A percentile compares a stretch with the other conserved stretches of the same genome.
Conservation (phyloP, 2,329 filamentous ascomycete species). For the Arthrobotrys iridis region DNA sequence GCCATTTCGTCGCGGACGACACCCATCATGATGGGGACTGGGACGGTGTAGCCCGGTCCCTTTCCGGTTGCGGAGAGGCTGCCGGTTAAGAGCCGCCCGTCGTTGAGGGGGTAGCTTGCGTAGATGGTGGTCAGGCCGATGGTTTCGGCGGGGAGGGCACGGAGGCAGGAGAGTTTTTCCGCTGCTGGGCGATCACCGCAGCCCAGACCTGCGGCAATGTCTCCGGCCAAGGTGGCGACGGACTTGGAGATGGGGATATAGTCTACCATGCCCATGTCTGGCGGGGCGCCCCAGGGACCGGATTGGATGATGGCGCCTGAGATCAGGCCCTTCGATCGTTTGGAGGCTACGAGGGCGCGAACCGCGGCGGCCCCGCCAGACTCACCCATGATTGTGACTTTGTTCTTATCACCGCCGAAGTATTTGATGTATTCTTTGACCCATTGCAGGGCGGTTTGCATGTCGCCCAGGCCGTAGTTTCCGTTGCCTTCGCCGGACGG, state of each 20-base stretch:
- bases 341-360: constrained; percentile 66
- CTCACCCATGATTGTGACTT: constrained; percentile 62
- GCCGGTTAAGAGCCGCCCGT: background rate
- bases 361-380: constrained; percentile 60
- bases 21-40: constrained; percentile 61
- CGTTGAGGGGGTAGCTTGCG: constrained; percentile 25
- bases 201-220: background rate
- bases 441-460: constrained; percentile 63
- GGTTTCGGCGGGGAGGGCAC: background rate
- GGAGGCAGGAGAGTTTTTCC: constrained; percentile 1
- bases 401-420: constrained; percentile 61
- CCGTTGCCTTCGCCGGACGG: constrained; percentile 59
- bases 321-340: constrained; percentile 65
- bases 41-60: constrained; percentile 32
- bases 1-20: constrained; percentile 61
- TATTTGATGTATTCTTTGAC: constrained; percentile 61
- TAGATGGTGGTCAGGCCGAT: background rate
- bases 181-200: background rate
- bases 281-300: constrained; percentile 6
- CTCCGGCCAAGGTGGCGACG: background rate
- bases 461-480: constrained; percentile 64
- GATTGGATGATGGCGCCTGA: constrained; percentile 62
- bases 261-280: constrained; percentile 5
- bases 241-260: constrained; percentile 12
- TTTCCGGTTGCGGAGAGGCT: background rate